Conservation (phyloP, 2,329 filamentous ascomycete genomes). For the Alternaria viburni region DNA sequence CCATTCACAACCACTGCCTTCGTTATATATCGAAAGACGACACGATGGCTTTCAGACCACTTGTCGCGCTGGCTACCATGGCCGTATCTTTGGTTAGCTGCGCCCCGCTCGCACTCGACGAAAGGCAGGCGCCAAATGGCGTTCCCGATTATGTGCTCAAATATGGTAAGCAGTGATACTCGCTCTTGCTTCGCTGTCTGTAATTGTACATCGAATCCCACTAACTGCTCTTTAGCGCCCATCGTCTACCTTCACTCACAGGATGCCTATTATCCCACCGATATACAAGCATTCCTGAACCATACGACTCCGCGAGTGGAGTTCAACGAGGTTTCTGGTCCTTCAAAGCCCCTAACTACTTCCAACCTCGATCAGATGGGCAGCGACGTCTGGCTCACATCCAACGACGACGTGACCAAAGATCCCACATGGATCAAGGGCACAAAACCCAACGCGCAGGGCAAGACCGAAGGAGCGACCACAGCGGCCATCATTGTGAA, state of each 20-base stretch:
- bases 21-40: not conserved
- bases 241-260: conserved; percentile 53
- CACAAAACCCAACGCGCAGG: conserved; percentile 57
- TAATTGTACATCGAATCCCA: not conserved
- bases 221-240: conserved; percentile 45
- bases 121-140: conserved; percentile 30
- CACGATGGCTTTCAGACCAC: conserved; percentile 18
- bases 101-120: conserved; percentile 23
- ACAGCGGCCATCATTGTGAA: conserved; percentile 63
- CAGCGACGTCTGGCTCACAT: conserved; percentile 53
- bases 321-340: conserved; percentile 40
- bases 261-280: conserved; percentile 54
- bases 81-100: conserved; percentile 20
- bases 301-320: conserved; percentile 51
- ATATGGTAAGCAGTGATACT: conserved; percentile 39
- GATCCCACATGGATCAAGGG: conserved; percentile 57
- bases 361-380: conserved; percentile 54
- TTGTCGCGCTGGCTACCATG: conserved; percentile 14
- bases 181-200: not conserved
- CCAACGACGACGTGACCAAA: conserved; percentile 51
- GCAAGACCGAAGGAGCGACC: conserved; percentile 58
- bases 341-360: conserved; percentile 48
- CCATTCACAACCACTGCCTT: not conserved
- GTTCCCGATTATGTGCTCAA: conserved; percentile 48
- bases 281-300: conserved; percentile 50